These are phyloP conservation scores for Lodderomyces margitis DNA, from an alignment of 1,139 yeast genomes.

Conservation along the genomic window DNA sequence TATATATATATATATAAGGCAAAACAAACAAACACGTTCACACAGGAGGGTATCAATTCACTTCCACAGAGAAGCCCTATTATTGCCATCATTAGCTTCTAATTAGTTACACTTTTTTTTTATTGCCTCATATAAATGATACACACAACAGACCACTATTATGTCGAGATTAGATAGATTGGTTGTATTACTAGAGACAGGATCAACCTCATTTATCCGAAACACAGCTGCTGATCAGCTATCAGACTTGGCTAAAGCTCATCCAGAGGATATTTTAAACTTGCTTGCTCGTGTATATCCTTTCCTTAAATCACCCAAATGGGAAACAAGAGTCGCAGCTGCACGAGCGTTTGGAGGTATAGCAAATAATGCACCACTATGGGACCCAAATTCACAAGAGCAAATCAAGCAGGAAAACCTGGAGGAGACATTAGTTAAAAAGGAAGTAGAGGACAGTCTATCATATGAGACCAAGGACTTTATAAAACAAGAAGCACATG, in stretches of 20 bases:
- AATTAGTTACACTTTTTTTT: too few relatives aligned
- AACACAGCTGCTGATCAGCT: conserved; percentile 97
- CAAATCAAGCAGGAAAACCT: conserved; percentile 23
- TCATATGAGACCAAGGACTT: conserved; percentile 19
- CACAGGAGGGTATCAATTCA: too few relatives aligned
- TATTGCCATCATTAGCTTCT: too few relatives aligned
- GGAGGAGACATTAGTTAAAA: conserved; percentile 14
- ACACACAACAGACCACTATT: background rate
- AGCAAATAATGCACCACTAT: conserved; percentile 68
- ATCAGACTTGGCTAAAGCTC: conserved; percentile 89
- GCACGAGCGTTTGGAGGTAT: conserved; percentile 96
- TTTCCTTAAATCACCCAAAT: conserved; percentile 72
- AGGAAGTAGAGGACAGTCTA: conserved; percentile 30
- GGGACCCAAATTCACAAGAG: conserved; percentile 77
- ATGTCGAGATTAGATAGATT: conserved; percentile 66
- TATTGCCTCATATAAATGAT: background rate
- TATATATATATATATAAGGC: too few relatives aligned
- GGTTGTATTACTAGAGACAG: conserved; percentile 84
- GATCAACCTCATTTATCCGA: conserved; percentile 90
- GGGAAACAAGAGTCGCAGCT: conserved; percentile 97
- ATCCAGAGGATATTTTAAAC: conserved; percentile 88
- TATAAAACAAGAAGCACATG: conserved; percentile 20
- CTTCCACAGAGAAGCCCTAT: too few relatives aligned
- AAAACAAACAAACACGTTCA: too few relatives aligned
- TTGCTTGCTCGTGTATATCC: conserved; percentile 90